phyloP scores from a whole-genome alignment of 169 alveolate species.

The Eimeria tenella region DNA sequence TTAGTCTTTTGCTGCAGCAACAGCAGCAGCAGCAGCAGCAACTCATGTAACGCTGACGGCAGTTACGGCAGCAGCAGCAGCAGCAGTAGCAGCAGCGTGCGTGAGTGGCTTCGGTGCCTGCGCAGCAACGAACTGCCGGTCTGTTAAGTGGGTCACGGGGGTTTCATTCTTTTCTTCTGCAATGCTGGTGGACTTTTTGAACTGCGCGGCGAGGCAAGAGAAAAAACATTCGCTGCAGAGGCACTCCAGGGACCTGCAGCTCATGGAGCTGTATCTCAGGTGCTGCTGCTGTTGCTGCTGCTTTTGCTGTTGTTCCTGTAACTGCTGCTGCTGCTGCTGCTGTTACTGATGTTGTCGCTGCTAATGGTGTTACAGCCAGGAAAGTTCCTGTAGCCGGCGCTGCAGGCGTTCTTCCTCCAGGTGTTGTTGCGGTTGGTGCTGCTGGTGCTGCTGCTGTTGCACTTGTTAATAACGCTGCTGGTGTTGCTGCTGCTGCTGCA shows the following conservation, averaged over 20 bases:
- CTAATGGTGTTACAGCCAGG: no score
- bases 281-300: not conserved
- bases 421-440: no score
- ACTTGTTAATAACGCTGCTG: no score
- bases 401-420: no score
- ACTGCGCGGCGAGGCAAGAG: not conserved
- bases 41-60: not conserved
- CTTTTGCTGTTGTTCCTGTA: not conserved
- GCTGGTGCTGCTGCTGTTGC: no score
- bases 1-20: not conserved
- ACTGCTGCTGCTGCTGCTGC: not conserved
- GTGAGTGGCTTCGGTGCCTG: not conserved
- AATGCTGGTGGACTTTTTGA: conserved; percentile 19
- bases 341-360: not conserved
- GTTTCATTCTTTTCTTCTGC: not conserved
- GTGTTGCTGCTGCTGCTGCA: no score
- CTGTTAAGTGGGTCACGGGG: conserved; percentile 48
- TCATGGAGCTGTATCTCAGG: conserved; percentile 34
- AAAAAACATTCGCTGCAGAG: not conserved
- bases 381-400: no score
- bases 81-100: not conserved
- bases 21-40: not conserved
- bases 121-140: conserved; percentile 55
- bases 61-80: not conserved
- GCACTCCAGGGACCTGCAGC: conserved; percentile 42